These are phyloP conservation scores for Suillus occidentalis DNA, from an alignment of 768 basidiomycete species.

Conservation along the genomic window DNA sequence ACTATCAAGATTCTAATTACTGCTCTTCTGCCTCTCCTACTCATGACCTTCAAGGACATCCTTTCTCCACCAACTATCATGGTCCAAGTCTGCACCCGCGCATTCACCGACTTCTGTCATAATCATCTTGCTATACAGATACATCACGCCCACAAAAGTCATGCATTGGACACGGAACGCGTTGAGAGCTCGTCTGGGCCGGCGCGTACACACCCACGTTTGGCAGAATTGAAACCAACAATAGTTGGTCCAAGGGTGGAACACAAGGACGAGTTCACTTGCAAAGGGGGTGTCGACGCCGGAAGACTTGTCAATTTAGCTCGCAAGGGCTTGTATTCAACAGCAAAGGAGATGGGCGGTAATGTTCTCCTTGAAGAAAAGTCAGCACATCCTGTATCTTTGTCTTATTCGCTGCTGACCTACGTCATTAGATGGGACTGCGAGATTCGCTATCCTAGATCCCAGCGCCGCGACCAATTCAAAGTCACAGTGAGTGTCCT, in stretches of 20 bases:
- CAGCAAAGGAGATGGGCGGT: conserved; percentile 36
- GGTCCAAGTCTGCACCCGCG: conserved; percentile 24
- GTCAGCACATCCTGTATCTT: conserved; percentile 26
- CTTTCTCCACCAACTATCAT: conserved; percentile 24
- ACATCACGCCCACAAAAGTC: conserved; percentile 22
- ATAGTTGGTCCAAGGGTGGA: conserved; percentile 33
- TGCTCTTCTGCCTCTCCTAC: not conserved
- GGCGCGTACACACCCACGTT: conserved; percentile 26
- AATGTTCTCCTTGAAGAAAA: conserved; percentile 38
- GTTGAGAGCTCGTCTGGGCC: conserved; percentile 36
- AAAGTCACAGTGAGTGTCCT: conserved; percentile 32
- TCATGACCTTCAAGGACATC: conserved; percentile 5
- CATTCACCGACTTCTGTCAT: conserved; percentile 24
- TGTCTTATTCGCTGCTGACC: conserved; percentile 18
- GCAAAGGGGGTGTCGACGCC: conserved; percentile 38
- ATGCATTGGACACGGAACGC: conserved; percentile 21
- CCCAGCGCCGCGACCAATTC: conserved; percentile 32
- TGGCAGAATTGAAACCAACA: conserved; percentile 24
- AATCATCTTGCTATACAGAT: conserved; percentile 20
- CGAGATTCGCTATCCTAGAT: conserved; percentile 31
- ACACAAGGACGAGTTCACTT: conserved; percentile 36
- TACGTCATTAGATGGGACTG: conserved; percentile 35
- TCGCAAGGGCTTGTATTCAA: conserved; percentile 32
- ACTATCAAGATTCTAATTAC: not conserved
- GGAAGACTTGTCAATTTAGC: conserved; percentile 34